Conservation (phyloP, 768 basidiomycete genomes). For the Phaeotremella skinneri region DNA sequence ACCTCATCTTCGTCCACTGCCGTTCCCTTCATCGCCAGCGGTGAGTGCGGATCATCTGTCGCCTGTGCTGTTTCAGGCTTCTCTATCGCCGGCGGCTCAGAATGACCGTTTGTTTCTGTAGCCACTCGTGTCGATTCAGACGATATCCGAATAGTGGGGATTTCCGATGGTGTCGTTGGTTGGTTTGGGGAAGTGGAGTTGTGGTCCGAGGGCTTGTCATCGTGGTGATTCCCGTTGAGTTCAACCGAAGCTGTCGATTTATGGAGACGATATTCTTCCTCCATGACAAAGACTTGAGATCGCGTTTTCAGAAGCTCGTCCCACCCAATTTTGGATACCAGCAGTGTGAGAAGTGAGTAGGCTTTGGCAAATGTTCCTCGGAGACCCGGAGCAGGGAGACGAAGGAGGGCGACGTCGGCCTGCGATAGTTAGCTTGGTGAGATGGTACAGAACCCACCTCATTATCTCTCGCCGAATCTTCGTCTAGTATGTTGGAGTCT, state of each 20-base stretch:
- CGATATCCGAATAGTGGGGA: conserved; percentile 75
- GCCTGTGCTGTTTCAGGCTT: conserved; percentile 44
- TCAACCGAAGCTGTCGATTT: conserved; percentile 74
- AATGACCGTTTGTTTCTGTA: neutral
- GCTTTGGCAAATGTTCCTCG: conserved; percentile 95
- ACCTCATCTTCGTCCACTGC: conserved; percentile 15
- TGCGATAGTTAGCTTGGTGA: conserved; percentile 41
- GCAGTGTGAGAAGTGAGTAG: conserved; percentile 80
- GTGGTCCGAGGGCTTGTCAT: conserved; percentile 30
- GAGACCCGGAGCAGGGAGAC: conserved; percentile 90
- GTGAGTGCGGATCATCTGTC: conserved; percentile 20
- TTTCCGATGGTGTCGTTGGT: conserved; percentile 45
- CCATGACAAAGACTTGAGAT: conserved; percentile 97
- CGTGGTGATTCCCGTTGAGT: conserved; percentile 18
- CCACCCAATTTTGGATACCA: conserved; percentile 96
- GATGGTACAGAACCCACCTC: conserved; percentile 53
- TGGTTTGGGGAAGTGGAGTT: conserved; percentile 22
- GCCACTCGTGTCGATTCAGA: conserved; percentile 60
- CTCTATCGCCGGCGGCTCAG: conserved; percentile 31
- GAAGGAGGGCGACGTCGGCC: conserved; percentile 89
- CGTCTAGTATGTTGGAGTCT: conserved; percentile 76
- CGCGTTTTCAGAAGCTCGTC: conserved; percentile 94
- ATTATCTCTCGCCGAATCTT: conserved; percentile 76
- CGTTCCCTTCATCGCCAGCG: conserved; percentile 24
- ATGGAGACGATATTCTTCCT: conserved; percentile 97